These are phyloP conservation scores for Coemansia sp. DNA, from an alignment of 192 early-diverging fungal genomes.

Conservation along the genomic window DNA sequence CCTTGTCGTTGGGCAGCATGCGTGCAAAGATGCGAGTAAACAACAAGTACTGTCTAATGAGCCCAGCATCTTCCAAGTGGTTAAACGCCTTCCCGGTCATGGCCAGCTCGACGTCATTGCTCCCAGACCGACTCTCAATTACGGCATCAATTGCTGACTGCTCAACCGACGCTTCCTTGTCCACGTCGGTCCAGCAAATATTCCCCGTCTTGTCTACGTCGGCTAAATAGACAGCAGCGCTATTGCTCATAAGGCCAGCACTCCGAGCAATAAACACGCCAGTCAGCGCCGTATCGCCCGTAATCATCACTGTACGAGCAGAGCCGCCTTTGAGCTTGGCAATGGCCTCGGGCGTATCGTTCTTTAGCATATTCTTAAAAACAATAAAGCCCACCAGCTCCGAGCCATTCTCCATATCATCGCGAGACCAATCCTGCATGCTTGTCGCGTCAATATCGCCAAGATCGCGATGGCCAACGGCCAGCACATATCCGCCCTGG, in stretches of 20 bases:
- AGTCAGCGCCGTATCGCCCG: conserved; percentile 76
- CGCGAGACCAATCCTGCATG: conserved; percentile 46
- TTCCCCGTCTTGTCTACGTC: conserved; percentile 46
- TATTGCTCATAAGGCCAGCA: conserved; percentile 49
- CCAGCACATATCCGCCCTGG: conserved; percentile 73
- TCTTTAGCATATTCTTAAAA: conserved; percentile 76
- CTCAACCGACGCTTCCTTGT: conserved; percentile 39
- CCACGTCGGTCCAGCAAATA: conserved; percentile 59
- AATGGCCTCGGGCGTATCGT: conserved; percentile 64
- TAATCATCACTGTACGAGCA: conserved; percentile 78
- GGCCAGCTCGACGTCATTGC: conserved; percentile 59
- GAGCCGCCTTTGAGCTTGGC: conserved; percentile 64
- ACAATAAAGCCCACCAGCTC: conserved; percentile 62
- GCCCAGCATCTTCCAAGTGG: conserved; percentile 38
- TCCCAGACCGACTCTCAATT: conserved; percentile 10
- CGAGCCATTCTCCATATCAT: conserved; percentile 58
- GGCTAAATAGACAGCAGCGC: conserved; percentile 46
- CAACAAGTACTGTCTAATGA: conserved; percentile 55
- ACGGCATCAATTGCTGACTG: conserved; percentile 1
- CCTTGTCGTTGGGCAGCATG: conserved; percentile 75
- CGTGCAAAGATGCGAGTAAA: conserved; percentile 73
- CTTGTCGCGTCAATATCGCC: conserved; percentile 42
- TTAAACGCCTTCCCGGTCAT: conserved; percentile 69
- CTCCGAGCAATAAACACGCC: conserved; percentile 66
- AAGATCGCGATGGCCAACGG: conserved; percentile 57